Evolutionary conservation across 495 filamentous ascomycete genomes (phyloP), one percentile per base, ranked within the genome.

Genomic region (Lophium mytilinum): DNA sequence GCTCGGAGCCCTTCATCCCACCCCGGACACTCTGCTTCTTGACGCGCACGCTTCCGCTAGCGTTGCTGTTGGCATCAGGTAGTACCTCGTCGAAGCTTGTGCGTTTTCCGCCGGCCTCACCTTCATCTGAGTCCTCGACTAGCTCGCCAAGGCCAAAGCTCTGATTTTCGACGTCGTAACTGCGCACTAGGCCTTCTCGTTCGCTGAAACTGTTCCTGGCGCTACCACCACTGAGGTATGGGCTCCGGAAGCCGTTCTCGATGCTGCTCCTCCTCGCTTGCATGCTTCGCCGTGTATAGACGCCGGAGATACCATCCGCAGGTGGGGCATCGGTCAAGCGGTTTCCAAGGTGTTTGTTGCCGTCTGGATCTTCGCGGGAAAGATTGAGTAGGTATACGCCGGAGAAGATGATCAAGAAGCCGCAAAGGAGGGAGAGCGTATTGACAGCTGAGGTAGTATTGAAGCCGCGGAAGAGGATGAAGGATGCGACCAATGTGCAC

Each of bases 381-480:
- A 97, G 84, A 66, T 97, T 97, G 62, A 98, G 83, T 5, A 98
- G 84, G 71, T 98, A 98, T 39, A 98, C 93, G 40, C 93, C 93
- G 2, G 92, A 85, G 73, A 98, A 98, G 58, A 96, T 98, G 56
- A 96, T 82, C 48, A 98, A 81, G 77, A 98, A 98, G 53, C 93
- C 93, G 66, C 84, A 89, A 47, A 98, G 78, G 21, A 98, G 76
- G 33, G 94, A 94, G 62, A 98, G 84, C 11, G 90, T 98, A 72
- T 93, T 95, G 60, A 96, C 87, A 2, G 86, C 80, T 68, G 95
- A 88, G 33, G 88, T 89, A 37, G 93, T 98, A 68, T 97, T 97
- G 80, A 98, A 98, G 47, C 93, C 93, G 57, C 82, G 82, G 78
- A 96, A 98, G 37, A 98, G 88, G 68, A 97, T 95, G 75, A 97